These are phyloP conservation scores for Wilhelminamyces savonicus DNA, from an alignment of 805 yeast species.

Conservation along the genomic window DNA sequence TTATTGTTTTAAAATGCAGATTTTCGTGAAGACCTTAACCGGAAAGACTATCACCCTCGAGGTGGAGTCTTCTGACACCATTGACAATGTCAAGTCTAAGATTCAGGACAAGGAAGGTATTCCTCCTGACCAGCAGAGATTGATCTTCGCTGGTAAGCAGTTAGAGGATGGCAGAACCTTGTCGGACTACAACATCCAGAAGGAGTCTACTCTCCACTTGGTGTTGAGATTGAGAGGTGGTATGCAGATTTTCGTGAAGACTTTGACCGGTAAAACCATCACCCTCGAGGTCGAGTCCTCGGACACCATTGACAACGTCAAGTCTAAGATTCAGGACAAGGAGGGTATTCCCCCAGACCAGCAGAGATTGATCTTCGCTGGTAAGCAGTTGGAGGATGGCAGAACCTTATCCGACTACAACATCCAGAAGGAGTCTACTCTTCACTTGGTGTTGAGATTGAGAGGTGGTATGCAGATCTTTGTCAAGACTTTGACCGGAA, in stretches of 20 bases:
- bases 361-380: conserved; percentile 25
- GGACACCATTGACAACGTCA: conserved; percentile 5
- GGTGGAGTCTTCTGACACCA: conserved; percentile 5
- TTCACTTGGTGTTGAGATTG: conserved; percentile 16
- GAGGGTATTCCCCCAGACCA: conserved; percentile 33
- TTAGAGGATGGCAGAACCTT: conserved; percentile 4
- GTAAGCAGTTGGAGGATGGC: conserved; percentile 25
- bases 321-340: conserved; percentile 14
- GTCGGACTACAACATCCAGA: conserved; percentile 18
- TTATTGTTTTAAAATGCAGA: no score
- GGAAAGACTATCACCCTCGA: conserved; percentile 15
- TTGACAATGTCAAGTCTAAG: conserved; percentile 5
- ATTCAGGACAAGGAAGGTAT: conserved; percentile 15
- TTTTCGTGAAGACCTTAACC: conserved; percentile 13
- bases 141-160: conserved; percentile 5
- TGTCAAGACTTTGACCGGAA: conserved; percentile 17
- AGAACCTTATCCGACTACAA: conserved; percentile 18
- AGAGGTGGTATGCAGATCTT: conserved; percentile 37
- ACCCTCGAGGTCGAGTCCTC: conserved; percentile 7
- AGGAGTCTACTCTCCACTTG: conserved; percentile 63
- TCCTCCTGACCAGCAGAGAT: conserved; percentile 4
- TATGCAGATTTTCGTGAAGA: conserved; percentile 37
- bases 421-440: conserved; percentile 19
- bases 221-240: conserved; percentile 84
- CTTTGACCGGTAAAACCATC: conserved; percentile 25